Percentiles rank a stretch among this genome's conserved stretches.
Conservation (phyloP, 441 rosid genomes). For the Sinapis alba region DNA sequence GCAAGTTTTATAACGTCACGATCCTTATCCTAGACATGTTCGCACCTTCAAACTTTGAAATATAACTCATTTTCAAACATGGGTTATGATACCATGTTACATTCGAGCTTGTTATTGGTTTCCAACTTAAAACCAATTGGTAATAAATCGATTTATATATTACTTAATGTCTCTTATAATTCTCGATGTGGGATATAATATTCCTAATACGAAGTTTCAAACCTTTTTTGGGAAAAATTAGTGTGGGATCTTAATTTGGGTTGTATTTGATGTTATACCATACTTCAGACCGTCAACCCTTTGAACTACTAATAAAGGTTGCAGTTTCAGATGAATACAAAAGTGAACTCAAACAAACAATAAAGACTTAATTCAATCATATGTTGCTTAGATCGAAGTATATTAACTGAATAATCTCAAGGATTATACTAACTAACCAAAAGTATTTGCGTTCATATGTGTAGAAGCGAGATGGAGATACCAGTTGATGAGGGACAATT, state of each 20-base stretch:
- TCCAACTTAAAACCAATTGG: too few species aligned
- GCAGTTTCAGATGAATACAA: background rate
- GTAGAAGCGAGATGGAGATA: slow-evolving; percentile 42
- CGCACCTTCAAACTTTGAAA: slow-evolving; percentile 26
- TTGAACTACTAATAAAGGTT: background rate
- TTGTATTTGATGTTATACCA: background rate
- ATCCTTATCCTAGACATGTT: background rate
- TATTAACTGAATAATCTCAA: background rate
- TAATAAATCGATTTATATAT: too few species aligned
- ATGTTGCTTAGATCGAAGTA: background rate
- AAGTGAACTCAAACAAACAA: background rate
- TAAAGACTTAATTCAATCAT: background rate
- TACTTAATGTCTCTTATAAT: too few species aligned
- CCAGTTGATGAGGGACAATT: slow-evolving; percentile 59
- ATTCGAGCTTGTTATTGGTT: too few species aligned
- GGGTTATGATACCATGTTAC: too few species aligned
- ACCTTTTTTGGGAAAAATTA: background rate
- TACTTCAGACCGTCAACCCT: background rate
- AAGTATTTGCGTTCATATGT: background rate
- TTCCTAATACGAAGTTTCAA: too few species aligned
- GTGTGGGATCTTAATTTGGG: background rate
- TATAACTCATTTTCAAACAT: background rate
- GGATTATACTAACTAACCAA: background rate
- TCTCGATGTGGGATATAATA: too few species aligned
- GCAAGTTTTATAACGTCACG: background rate